Percentiles rank a stretch among this genome's conserved stretches.
Conservation (phyloP, 768 basidiomycete species). For the Baorangia bicolor region DNA sequence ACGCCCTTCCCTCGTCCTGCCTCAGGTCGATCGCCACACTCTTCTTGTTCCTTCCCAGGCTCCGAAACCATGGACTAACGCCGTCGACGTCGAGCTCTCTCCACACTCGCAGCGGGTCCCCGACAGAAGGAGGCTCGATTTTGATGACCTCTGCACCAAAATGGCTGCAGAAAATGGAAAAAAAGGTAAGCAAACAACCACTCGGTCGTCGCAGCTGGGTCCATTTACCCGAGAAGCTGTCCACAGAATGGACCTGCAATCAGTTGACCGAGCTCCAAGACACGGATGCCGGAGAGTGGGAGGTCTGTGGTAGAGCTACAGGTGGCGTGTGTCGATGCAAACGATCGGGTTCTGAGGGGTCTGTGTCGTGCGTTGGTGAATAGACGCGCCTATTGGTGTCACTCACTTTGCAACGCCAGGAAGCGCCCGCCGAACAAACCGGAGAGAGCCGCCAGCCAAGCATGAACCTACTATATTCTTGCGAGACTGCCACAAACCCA, state of each 20-base stretch:
- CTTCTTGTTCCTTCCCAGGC: too few relatives aligned
- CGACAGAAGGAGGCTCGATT: constrained; percentile 57
- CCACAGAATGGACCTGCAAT: constrained; percentile 70
- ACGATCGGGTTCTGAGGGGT: constrained; percentile 3
- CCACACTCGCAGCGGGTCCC: too few relatives aligned
- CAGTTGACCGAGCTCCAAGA: too few relatives aligned
- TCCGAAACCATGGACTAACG: too few relatives aligned
- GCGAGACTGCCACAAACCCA: not conserved
- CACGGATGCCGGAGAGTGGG: constrained; percentile 58
- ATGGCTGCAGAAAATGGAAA: constrained; percentile 43
- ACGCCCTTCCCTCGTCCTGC: too few relatives aligned
- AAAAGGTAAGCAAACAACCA: not conserved
- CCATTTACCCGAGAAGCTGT: constrained; percentile 60
- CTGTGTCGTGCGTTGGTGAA: too few relatives aligned
- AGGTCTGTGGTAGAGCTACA: constrained; percentile 26
- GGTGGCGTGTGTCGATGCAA: constrained; percentile 11
- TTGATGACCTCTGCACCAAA: constrained; percentile 73
- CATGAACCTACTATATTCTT: not conserved
- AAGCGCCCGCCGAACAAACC: not conserved
- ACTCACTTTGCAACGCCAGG: constrained; percentile 4
- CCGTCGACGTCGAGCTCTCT: too few relatives aligned
- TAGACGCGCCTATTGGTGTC: not conserved
- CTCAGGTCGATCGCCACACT: too few relatives aligned
- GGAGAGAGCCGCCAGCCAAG: not conserved
- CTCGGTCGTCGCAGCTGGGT: not conserved